Evolutionary conservation across 352 stramenopile genomes (phyloP).

Genomic region (Peronospora belbahrii): DNA sequence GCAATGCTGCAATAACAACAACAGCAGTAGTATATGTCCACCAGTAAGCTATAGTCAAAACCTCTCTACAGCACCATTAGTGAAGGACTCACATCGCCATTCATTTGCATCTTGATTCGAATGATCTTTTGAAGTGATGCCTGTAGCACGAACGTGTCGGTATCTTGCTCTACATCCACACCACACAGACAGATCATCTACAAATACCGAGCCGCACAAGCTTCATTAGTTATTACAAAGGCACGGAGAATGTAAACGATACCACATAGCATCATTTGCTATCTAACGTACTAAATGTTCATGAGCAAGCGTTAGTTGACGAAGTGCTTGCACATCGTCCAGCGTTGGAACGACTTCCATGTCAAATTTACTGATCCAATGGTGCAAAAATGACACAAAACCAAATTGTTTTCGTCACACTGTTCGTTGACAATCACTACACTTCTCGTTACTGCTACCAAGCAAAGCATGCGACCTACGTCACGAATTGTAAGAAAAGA

Average conservation of each 20-base stretch:
- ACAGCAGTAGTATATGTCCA: background rate
- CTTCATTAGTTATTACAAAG: background rate
- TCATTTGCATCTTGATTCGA: slow-evolving; percentile 49
- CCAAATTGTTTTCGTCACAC: no score
- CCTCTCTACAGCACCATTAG: background rate
- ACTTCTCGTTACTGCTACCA: no score
- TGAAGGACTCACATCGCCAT: slow-evolving; percentile 19
- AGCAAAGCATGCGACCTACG: no score
- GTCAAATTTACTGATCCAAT: background rate
- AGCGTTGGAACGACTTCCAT: slow-evolving; percentile 17
- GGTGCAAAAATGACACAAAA: no score
- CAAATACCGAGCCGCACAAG: background rate
- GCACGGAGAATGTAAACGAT: no score
- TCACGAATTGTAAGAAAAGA: no score
- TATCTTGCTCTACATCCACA: slow-evolving; percentile 19
- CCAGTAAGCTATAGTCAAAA: background rate
- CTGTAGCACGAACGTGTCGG: slow-evolving; percentile 14
- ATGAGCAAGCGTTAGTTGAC: slow-evolving; percentile 24
- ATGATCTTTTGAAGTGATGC: slow-evolving; percentile 38
- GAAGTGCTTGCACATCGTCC: slow-evolving; percentile 18
- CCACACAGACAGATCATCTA: slow-evolving; percentile 48
- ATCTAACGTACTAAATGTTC: slow-evolving; percentile 34
- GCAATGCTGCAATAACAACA: slow-evolving; percentile 26
- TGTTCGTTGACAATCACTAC: no score
- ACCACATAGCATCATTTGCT: no score